Conservation (phyloP, 192 early-diverging fungal genomes). For the Spinellus fusiger region DNA sequence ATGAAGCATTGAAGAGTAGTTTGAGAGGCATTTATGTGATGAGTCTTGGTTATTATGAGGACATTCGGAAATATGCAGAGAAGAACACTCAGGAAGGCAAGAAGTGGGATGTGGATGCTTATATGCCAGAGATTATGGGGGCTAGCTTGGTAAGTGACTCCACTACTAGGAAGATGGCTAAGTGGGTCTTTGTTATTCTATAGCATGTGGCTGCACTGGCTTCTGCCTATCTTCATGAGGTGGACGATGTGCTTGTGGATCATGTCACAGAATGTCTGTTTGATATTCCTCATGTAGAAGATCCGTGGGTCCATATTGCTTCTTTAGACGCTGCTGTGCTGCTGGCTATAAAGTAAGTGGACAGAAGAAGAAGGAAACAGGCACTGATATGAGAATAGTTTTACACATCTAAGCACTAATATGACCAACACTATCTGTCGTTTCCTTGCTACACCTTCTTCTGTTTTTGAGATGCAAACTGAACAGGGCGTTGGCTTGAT, state of each 20-base stretch:
- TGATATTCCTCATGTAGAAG: constrained; percentile 29
- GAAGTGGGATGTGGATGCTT: constrained; percentile 38
- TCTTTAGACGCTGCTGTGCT: constrained; percentile 37
- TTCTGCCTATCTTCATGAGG: constrained; percentile 45
- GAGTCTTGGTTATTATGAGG: constrained; percentile 49
- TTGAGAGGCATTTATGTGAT: constrained; percentile 46
- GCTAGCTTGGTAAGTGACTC: constrained; percentile 39
- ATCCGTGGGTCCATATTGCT: constrained; percentile 38
- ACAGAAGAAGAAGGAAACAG: not conserved
- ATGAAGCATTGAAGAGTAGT: constrained; percentile 29
- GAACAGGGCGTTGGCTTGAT: not conserved
- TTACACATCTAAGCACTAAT: constrained; percentile 24
- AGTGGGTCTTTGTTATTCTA: not conserved
- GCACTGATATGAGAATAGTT: constrained; percentile 1
- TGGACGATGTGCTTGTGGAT: constrained; percentile 41
- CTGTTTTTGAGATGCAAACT: constrained; percentile 44
- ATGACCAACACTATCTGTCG: constrained; percentile 43
- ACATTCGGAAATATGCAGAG: constrained; percentile 42
- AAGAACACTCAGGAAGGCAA: constrained; percentile 38
- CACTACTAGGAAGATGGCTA: not conserved
- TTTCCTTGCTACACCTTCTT: constrained; percentile 47
- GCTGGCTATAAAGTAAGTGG: constrained; percentile 38
- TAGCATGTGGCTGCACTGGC: constrained; percentile 46
- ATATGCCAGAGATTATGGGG: constrained; percentile 53
- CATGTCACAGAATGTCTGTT: constrained; percentile 45